phyloP scores from a whole-genome alignment of 2,329 filamentous ascomycete species.

The Alternaria panax region DNA sequence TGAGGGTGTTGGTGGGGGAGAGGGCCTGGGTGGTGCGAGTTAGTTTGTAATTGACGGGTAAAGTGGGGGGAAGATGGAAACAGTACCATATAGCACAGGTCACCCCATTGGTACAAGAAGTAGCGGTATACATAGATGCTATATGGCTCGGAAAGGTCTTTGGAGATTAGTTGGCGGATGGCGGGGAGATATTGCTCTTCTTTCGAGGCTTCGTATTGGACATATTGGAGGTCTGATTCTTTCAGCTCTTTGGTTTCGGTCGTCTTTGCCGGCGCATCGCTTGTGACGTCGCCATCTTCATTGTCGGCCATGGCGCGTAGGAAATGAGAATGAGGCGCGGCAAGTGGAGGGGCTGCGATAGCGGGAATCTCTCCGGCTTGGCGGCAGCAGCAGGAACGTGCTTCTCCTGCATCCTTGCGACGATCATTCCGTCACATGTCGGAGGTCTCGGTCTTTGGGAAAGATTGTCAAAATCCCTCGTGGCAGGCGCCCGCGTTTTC shows the following conservation, averaged over 20 bases:
- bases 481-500: not conserved
- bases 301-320: constrained; percentile 9
- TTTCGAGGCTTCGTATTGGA: constrained; percentile 66
- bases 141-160: constrained; percentile 96
- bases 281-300: constrained; percentile 2
- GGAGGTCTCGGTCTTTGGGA: constrained; percentile 7
- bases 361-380: constrained; percentile 10
- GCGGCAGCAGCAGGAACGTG: constrained; percentile 7
- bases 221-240: constrained; percentile 59
- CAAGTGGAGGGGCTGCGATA: constrained; percentile 4
- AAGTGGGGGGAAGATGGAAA: not conserved
- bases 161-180: constrained; percentile 91
- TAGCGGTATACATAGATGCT: constrained; percentile 99
- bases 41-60: constrained; percentile 29
- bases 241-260: not conserved
- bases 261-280: not conserved
- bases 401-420: constrained; percentile 5
- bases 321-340: constrained; percentile 1
- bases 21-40: constrained; percentile 45
- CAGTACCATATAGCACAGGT: constrained; percentile 91
- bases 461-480: constrained; percentile 1
- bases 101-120: constrained; percentile 96
- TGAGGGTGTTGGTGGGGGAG: constrained; percentile 62
- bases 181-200: constrained; percentile 77
- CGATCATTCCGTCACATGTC: constrained; percentile 26